Conservation (phyloP, 2,329 filamentous ascomycete species). For the Pseudocercospora musae region DNA sequence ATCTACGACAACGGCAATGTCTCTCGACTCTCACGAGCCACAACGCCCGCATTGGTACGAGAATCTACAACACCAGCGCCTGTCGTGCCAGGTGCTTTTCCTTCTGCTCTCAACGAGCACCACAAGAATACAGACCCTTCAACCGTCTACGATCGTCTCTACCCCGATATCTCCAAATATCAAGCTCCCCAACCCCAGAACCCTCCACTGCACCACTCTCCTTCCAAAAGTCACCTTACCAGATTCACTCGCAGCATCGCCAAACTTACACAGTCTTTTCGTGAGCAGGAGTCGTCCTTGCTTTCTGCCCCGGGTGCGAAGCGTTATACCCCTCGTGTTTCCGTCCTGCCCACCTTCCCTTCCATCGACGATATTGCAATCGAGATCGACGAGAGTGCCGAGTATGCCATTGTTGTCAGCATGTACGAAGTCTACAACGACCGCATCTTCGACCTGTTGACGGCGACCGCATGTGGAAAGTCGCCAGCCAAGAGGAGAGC, state of each 20-base stretch:
- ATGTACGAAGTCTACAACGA: slow-evolving; percentile 99
- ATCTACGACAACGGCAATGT: slow-evolving; percentile 66
- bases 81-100: slow-evolving; percentile 30
- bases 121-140: slow-evolving; percentile 20
- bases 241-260: slow-evolving; percentile 26
- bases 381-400: slow-evolving; percentile 63
- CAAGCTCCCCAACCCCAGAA: slow-evolving; percentile 15
- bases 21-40: slow-evolving; percentile 42
- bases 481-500: slow-evolving; percentile 63
- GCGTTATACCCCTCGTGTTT: slow-evolving; percentile 63
- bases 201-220: slow-evolving; percentile 14
- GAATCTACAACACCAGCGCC: slow-evolving; percentile 22
- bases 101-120: slow-evolving; percentile 16
- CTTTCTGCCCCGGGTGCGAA: slow-evolving; percentile 46
- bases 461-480: slow-evolving; percentile 56
- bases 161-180: slow-evolving; percentile 30
- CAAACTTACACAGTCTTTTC: slow-evolving; percentile 30
- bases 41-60: slow-evolving; percentile 48
- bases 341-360: slow-evolving; percentile 69
- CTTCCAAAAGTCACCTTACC: slow-evolving; percentile 22
- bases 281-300: slow-evolving; percentile 36
- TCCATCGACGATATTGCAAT: slow-evolving; percentile 70
- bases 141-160: slow-evolving; percentile 32
- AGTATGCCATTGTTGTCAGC: slow-evolving; percentile 85
- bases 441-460: slow-evolving; percentile 89